These are phyloP conservation scores for Phytopythium litorale DNA, from an alignment of 352 stramenopile species.

Conservation along the genomic window DNA sequence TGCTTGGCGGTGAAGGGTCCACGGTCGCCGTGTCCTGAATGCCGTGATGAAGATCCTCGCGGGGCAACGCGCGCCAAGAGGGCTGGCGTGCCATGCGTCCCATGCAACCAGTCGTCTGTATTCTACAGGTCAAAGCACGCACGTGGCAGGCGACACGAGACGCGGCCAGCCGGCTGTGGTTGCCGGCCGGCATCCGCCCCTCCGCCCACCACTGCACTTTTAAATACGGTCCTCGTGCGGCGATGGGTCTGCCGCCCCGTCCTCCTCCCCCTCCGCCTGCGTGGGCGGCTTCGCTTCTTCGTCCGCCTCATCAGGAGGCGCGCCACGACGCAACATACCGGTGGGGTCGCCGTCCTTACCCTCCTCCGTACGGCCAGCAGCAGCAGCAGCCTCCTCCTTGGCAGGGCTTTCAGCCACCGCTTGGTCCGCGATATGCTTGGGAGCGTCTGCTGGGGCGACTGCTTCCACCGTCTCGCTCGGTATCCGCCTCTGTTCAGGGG, in stretches of 20 bases:
- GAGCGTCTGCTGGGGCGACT: not conserved
- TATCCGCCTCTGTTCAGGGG: not conserved
- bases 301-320: not conserved
- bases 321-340: not conserved
- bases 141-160: not conserved
- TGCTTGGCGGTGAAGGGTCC: not conserved
- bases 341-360: not conserved
- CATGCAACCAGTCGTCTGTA: not conserved
- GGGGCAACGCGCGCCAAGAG: not conserved
- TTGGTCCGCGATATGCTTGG: not conserved
- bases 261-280: not conserved
- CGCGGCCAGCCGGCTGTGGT: too few relatives aligned
- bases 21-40: not conserved
- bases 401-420: not conserved
- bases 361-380: not conserved
- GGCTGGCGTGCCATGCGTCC: not conserved
- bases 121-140: not conserved
- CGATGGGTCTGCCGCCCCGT: not conserved
- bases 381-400: not conserved
- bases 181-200: too few relatives aligned
- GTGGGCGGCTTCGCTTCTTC: not conserved
- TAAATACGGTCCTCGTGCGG: slow-evolving; percentile 4
- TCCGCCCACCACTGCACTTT: not conserved
- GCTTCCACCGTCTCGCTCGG: not conserved
- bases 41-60: not conserved